Percentiles rank a stretch among this genome's conserved stretches.
These are phyloP conservation scores for Russula emetica DNA, from an alignment of 768 basidiomycete species.

Conservation along the genomic window DNA sequence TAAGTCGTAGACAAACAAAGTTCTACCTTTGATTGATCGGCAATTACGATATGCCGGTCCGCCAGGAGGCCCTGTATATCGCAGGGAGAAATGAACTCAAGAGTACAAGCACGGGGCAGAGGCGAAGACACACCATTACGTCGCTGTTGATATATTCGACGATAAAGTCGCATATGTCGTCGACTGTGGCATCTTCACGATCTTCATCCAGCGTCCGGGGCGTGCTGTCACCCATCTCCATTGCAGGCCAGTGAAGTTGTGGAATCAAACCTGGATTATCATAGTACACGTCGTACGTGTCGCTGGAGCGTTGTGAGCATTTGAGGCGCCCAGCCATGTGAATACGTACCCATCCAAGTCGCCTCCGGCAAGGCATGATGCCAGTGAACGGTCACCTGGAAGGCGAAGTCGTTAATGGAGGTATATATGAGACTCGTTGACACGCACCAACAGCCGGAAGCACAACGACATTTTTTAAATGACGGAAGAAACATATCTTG, in stretches of 20 bases:
- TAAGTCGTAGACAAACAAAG: background rate
- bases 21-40: slow-evolving; percentile 68
- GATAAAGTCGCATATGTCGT: slow-evolving; percentile 76
- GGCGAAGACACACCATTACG: slow-evolving; percentile 50
- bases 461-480: slow-evolving; percentile 31
- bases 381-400: slow-evolving; percentile 55
- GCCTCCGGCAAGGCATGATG: slow-evolving; percentile 70
- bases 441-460: slow-evolving; percentile 27
- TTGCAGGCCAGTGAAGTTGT: slow-evolving; percentile 34
- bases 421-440: background rate
- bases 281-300: slow-evolving; percentile 57
- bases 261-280: slow-evolving; percentile 54
- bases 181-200: slow-evolving; percentile 47
- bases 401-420: background rate
- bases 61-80: slow-evolving; percentile 59
- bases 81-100: background rate
- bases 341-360: slow-evolving; percentile 67
- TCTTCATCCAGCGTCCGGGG: slow-evolving; percentile 24
- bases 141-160: slow-evolving; percentile 83
- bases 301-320: slow-evolving; percentile 39
- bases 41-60: slow-evolving; percentile 62
- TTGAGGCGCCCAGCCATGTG: background rate
- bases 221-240: slow-evolving; percentile 42
- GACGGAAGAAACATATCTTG: slow-evolving; percentile 27
- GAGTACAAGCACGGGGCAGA: background rate